Percentiles rank a stretch among this genome's conserved stretches.
Evolutionary conservation across 2,329 filamentous ascomycete genomes (phyloP).

Genomic region (Colletotrichum eremochloae): DNA sequence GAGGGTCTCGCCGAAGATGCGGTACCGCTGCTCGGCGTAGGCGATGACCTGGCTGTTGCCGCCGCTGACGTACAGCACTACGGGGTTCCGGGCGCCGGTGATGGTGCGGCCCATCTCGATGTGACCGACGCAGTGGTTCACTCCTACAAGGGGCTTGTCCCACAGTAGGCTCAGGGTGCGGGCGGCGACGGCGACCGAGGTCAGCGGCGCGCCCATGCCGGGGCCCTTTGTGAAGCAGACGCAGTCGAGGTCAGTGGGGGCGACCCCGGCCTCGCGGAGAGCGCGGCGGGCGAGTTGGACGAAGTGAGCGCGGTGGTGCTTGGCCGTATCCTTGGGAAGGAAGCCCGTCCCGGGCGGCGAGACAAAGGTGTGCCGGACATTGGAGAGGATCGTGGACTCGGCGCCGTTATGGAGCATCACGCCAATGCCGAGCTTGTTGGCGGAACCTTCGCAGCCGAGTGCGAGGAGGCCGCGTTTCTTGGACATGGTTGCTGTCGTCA

Average conservation of each 20-base stretch:
- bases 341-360: conserved; percentile 95
- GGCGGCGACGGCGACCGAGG: conserved; percentile 87
- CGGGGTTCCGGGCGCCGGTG: conserved; percentile 89
- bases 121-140: conserved; percentile 98
- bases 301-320: conserved; percentile 90
- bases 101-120: conserved; percentile 98
- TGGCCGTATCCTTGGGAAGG: conserved; percentile 94
- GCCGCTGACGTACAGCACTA: conserved; percentile 94
- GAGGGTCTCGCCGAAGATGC: conserved; percentile 97
- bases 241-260: conserved; percentile 80
- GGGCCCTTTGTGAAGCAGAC: conserved; percentile 97
- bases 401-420: conserved; percentile 81
- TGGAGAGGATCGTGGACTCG: conserved; percentile 82
- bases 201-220: conserved; percentile 95
- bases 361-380: conserved; percentile 93
- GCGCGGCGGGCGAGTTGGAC: conserved; percentile 84
- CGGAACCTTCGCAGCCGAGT: conserved; percentile 85
- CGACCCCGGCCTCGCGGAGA: conserved; percentile 75
- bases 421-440: conserved; percentile 97
- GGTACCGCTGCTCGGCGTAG: conserved; percentile 93
- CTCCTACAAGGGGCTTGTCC: conserved; percentile 89
- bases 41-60: conserved; percentile 99
- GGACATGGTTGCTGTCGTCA: conserved; percentile 44
- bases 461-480: conserved; percentile 61
- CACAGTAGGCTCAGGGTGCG: conserved; percentile 86